Evolutionary conservation across 305 asterid species (phyloP), one percentile per base, ranked within the genome.

Genomic region (Fraxinus albicans): DNA sequence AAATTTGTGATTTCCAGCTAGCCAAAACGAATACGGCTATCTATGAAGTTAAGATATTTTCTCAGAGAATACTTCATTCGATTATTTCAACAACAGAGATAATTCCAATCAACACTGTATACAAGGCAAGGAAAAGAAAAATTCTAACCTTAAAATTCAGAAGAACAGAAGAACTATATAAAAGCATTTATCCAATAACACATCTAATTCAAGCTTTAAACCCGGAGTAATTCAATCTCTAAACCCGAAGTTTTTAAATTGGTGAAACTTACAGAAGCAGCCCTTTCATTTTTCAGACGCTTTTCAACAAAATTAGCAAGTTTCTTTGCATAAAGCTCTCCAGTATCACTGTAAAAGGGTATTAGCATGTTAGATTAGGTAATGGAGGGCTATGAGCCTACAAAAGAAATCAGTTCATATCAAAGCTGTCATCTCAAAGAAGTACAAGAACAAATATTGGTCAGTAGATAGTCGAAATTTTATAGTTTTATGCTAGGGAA

Each of bases 301-400:
- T 91, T 96, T 80, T 93, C 99, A 79, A 96, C 97, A 90, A 95
- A 96, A 85, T 94, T 92, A 47, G 98, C 96, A 73, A 96, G 98
- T 87, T 94, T 96, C 94, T 89, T 96, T 1, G 97, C 81, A 53
- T 96, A 96, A 81, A 96, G 90, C 90, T 93, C 97, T 76, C 99
- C 99, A 80, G 93, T 79, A 87, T 94, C 99, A 88, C 99, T 96
- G 93, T 84, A 79, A 84, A 83, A 31, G 12, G 76, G 79, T 82
- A 65, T 73, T 67, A 53, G 73, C 83, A 42, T 31, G 80, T 70
- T 70, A 75, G 73, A 81, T 44, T 42, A 44, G n/a, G 78, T 50
- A 38, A 25, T 25, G 73, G n/a, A 81, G 17, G 58, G 47, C 17
- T 23, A 63, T 70, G 44, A 63, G 58, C 38, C 27, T 23, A 63